Conservation (phyloP, 768 basidiomycete species). For the Tylopilus rubrobrunneus region DNA sequence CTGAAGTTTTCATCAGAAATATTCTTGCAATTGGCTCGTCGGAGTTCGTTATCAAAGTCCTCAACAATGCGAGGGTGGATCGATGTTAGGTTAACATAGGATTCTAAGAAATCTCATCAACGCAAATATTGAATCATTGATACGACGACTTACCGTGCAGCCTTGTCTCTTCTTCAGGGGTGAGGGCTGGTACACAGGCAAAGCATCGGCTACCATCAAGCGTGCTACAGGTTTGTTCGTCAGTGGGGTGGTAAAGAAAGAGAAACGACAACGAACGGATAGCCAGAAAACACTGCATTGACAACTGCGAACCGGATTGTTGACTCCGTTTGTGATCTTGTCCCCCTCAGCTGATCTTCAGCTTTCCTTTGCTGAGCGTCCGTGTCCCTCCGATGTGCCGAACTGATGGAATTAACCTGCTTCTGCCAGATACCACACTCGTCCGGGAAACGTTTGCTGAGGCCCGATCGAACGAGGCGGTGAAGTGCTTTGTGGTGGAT, state of each 20-base stretch:
- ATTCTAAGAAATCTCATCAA: conserved; percentile 7
- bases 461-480: conserved; percentile 29
- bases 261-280: conserved; percentile 16
- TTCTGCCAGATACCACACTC: conserved; percentile 24
- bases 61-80: conserved; percentile 20
- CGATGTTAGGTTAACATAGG: conserved; percentile 12
- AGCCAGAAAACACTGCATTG: conserved; percentile 25
- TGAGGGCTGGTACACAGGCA: conserved; percentile 9
- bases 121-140: neutral
- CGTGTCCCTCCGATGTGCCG: neutral
- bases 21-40: conserved; percentile 9
- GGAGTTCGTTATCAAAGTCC: conserved; percentile 17
- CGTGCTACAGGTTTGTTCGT: conserved; percentile 5
- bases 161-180: conserved; percentile 11
- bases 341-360: conserved; percentile 6
- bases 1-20: conserved; percentile 19
- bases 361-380: conserved; percentile 11
- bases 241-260: neutral
- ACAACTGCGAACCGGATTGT: conserved; percentile 21
- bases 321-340: conserved; percentile 15
- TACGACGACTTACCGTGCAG: conserved; percentile 7
- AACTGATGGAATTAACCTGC: conserved; percentile 10
- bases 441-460: conserved; percentile 27
- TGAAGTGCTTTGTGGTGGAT: conserved; percentile 25
- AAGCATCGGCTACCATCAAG: conserved; percentile 20